phyloP scores from a whole-genome alignment of 371 early-diverging fungal genomes.

The Mortierella sp. region DNA sequence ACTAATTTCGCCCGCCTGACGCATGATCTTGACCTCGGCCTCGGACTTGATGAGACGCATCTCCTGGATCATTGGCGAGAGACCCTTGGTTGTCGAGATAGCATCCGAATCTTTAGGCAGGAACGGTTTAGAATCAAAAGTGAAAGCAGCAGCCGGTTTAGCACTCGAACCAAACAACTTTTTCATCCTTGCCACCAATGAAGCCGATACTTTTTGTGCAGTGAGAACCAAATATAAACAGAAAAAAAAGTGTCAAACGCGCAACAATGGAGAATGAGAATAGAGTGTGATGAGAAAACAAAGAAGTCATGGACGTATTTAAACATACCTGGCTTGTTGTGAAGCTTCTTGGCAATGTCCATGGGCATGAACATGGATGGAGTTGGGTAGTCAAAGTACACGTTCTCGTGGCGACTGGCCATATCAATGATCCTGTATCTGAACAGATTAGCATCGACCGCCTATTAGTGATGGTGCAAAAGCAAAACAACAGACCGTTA shows the following conservation, averaged over 20 bases:
- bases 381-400: constrained; percentile 61
- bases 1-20: constrained; percentile 81
- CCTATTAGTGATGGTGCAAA: constrained; percentile 26
- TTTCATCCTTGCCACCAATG: constrained; percentile 22
- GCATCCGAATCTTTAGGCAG: constrained; percentile 44
- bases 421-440: constrained; percentile 56
- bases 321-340: constrained; percentile 46
- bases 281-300: not conserved
- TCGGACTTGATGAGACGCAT: constrained; percentile 83
- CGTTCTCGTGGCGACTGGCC: constrained; percentile 50
- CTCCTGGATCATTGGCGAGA: constrained; percentile 76
- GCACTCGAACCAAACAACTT: constrained; percentile 19
- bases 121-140: constrained; percentile 30
- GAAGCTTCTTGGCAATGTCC: constrained; percentile 55
- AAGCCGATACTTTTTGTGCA: constrained; percentile 2
- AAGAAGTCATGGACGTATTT: too few relatives aligned
- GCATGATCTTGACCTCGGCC: constrained; percentile 84
- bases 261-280: constrained; percentile 2
- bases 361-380: constrained; percentile 55
- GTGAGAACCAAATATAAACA: constrained; percentile 7
- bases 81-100: constrained; percentile 60
- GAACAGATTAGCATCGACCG: constrained; percentile 59
- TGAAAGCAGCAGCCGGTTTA: constrained; percentile 27
- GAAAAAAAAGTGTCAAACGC: not conserved
- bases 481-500: not conserved